Percentiles rank a stretch among this genome's conserved stretches.
phyloP scores from a whole-genome alignment of 495 filamentous ascomycete species.

The Hyaloscypha finlandica region DNA sequence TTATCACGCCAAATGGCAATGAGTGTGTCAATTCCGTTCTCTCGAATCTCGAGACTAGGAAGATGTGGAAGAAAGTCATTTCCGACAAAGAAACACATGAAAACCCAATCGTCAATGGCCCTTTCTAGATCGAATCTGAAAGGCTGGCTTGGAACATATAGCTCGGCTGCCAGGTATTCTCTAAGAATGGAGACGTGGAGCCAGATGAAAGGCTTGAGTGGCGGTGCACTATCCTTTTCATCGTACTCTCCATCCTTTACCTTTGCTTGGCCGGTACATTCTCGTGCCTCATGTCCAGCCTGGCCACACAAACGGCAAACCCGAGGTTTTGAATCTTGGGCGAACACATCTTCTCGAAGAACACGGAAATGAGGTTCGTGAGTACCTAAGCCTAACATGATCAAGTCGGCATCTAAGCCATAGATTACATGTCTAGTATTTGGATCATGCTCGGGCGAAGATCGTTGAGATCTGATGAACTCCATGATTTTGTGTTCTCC shows the following conservation, averaged over 20 bases:
- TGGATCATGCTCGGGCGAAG: slow-evolving; percentile 87
- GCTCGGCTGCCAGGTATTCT: slow-evolving; percentile 90
- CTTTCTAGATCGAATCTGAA: slow-evolving; percentile 88
- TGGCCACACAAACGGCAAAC: slow-evolving; percentile 88
- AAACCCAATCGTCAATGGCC: slow-evolving; percentile 99
- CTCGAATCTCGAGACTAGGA: slow-evolving; percentile 93
- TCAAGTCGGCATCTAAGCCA: slow-evolving; percentile 94
- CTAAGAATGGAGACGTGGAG: slow-evolving; percentile 88
- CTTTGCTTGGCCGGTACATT: slow-evolving; percentile 81
- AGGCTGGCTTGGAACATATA: slow-evolving; percentile 76
- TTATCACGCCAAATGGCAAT: slow-evolving; percentile 96
- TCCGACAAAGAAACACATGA: slow-evolving; percentile 99
- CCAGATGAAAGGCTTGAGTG: slow-evolving; percentile 95
- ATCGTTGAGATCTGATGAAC: slow-evolving; percentile 91
- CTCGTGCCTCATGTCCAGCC: slow-evolving; percentile 80
- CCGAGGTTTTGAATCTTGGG: slow-evolving; percentile 77
- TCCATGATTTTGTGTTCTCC: slow-evolving; percentile 99
- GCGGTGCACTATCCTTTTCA: slow-evolving; percentile 71
- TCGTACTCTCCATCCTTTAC: slow-evolving; percentile 83
- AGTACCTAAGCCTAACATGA: slow-evolving; percentile 96
- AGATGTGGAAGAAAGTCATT: slow-evolving; percentile 99
- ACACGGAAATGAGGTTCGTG: slow-evolving; percentile 98
- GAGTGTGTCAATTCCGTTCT: slow-evolving; percentile 94
- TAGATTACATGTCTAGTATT: slow-evolving; percentile 97
- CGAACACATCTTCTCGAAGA: slow-evolving; percentile 95